These are phyloP conservation scores for Saccharomyces pastorianus DNA, from an alignment of 1,139 yeast genomes.

Conservation along the genomic window DNA sequence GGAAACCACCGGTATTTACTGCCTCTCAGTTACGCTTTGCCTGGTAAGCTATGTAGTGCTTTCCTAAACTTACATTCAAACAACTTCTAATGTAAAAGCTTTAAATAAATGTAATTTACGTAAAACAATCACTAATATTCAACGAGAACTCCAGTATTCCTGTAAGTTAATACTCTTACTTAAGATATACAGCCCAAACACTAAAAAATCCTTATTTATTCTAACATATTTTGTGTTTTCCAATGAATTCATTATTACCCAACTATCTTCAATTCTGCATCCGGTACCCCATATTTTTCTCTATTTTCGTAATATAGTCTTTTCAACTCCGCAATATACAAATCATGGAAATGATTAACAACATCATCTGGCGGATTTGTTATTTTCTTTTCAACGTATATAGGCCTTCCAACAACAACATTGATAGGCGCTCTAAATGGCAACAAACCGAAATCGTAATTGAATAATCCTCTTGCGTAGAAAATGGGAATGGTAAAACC, in stretches of 20 bases:
- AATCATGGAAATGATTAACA: slow-evolving; percentile 62
- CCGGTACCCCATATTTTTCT: slow-evolving; percentile 43
- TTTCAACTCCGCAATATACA: slow-evolving; percentile 62
- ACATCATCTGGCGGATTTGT: slow-evolving; percentile 40
- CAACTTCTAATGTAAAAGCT: neutral
- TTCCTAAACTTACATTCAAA: neutral
- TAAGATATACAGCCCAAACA: neutral
- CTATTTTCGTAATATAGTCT: slow-evolving; percentile 66
- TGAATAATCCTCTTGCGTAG: slow-evolving; percentile 87
- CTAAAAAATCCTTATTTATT: neutral
- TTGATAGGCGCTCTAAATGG: slow-evolving; percentile 80
- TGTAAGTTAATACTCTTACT: neutral
- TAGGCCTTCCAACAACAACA: slow-evolving; percentile 76
- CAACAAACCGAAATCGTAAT: slow-evolving; percentile 83
- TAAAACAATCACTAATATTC: neutral
- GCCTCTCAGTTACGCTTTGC: slow-evolving; percentile 95
- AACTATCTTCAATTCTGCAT: slow-evolving; percentile 38
- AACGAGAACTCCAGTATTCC: neutral
- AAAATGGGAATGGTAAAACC: slow-evolving; percentile 88
- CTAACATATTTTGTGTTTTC: neutral
- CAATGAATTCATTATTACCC: slow-evolving; percentile 9
- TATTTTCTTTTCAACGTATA: slow-evolving; percentile 48
- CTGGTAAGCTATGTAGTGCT: slow-evolving; percentile 45
- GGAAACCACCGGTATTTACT: slow-evolving; percentile 96
- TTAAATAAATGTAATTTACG: neutral